Percentiles rank a stretch among this genome's conserved stretches.
These are phyloP conservation scores for Avena insularis DNA, from an alignment of 176 grass and related monocot genomes.

Conservation along the genomic window DNA sequence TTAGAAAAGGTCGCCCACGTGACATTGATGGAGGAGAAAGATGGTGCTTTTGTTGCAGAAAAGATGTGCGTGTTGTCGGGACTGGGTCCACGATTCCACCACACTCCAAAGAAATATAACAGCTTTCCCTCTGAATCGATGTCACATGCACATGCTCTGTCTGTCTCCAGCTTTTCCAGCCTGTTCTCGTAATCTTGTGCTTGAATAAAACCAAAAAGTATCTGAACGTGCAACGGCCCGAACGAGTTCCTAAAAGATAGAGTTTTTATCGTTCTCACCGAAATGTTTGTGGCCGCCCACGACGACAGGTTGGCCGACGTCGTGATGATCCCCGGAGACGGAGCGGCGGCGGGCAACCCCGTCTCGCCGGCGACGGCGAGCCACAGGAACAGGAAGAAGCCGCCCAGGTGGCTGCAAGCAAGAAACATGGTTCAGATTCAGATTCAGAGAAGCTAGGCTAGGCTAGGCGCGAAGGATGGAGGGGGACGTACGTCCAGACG, in stretches of 20 bases:
- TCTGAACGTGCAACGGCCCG: not conserved
- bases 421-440: not conserved
- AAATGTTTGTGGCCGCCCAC: slow-evolving; percentile 43
- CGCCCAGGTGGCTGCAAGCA: slow-evolving; percentile 76
- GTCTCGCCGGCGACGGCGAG: slow-evolving; percentile 56
- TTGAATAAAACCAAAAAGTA: not conserved
- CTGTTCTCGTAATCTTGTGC: too few species aligned
- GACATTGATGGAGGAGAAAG: too few species aligned
- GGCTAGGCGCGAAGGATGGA: too few species aligned
- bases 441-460: too few species aligned
- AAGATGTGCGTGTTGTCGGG: too few species aligned
- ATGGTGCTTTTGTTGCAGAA: too few species aligned
- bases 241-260: not conserved
- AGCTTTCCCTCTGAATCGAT: too few species aligned
- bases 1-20: too few species aligned
- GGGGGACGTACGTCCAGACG: slow-evolving; percentile 72
- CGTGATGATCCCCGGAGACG: slow-evolving; percentile 39
- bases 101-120: too few species aligned
- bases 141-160: too few species aligned
- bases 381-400: slow-evolving; percentile 84
- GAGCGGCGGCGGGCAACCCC: slow-evolving; percentile 21
- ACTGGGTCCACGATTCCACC: too few species aligned
- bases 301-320: slow-evolving; percentile 49
- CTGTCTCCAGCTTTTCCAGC: not conserved
- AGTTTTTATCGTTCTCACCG: slow-evolving; percentile 39